Evolutionary conservation across 1,284 basidiomycete species (phyloP), one percentile per base, ranked within the genome.

Genomic region (Exobasidium rhododendri): DNA sequence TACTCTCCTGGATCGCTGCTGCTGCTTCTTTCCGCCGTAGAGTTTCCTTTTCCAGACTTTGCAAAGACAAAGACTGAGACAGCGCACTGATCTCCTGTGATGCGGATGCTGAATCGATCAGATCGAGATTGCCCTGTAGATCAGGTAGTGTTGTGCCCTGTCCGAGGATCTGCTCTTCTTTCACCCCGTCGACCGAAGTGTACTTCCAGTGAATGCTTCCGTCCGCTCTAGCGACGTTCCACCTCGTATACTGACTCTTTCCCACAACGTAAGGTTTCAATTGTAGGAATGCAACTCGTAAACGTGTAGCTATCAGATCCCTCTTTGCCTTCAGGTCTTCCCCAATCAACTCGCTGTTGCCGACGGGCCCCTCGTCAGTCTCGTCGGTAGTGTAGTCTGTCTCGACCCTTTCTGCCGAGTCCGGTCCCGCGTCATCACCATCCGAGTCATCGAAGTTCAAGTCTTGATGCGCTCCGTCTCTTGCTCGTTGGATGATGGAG

Each of bases 231-330:
- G 57, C 49, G 14, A 71, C 67, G 17, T 63, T 51, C 67, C 69
- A 65, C 4, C 74, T 67, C 44, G 69, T 63, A 61, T 67, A 69
- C 57, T 66, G 67, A 57, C 67, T 64, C n/a, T 57, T 66, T 5
- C 73, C 74, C 10, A 71, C 59, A 26, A 73, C 65, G 52, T 74
- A 75, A 1, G 74, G 74, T 52, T 65, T 67, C 35, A 72, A 59
- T 47, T 66, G 66, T 30, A 77, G 59, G 69, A 71, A 77, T 11
- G 71, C 69, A 0, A 77, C 73, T 6, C 74, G 63, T 47, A 77
- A 63, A 24, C 67, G 66, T 26, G 73, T 77, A n/a, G 74, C 74
- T 45, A 72, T 22, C 7, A 77, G 70, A 30, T 75, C 73, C 7
- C 74, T 65, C 29, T 69, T 69, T 11, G 74, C 74, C 7, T 68